A percentile compares a stretch with the other conserved stretches of the same genome.
phyloP scores from a whole-genome alignment of 331 rosid species.

The Malus hybrid region DNA sequence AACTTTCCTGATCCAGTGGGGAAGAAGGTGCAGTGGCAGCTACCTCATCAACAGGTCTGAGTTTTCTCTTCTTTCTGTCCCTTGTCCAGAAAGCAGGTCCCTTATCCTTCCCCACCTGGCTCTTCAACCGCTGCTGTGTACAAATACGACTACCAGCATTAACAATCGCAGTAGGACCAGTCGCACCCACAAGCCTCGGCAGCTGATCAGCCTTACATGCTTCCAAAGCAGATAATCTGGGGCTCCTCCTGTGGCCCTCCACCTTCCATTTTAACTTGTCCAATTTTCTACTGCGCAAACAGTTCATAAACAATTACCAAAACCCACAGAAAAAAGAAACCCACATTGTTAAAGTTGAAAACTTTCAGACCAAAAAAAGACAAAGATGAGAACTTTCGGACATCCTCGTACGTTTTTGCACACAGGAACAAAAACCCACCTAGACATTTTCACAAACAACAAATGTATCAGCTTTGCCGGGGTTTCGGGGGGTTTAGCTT shows the following conservation, averaged over 20 bases:
- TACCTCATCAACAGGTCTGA: slow-evolving; percentile 22
- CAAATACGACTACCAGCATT: neutral
- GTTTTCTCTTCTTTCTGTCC: slow-evolving; percentile 31
- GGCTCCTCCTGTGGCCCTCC: slow-evolving; percentile 54
- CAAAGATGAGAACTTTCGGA: neutral
- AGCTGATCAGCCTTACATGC: slow-evolving; percentile 8
- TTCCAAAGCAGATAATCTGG: slow-evolving; percentile 38
- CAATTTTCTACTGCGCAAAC: slow-evolving; percentile 16
- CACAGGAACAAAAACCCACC: slow-evolving; percentile 22
- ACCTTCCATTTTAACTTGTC: slow-evolving; percentile 19
- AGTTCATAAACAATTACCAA: neutral
- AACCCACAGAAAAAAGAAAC: neutral
- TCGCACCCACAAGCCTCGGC: neutral
- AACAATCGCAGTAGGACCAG: neutral
- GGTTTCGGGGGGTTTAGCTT: neutral
- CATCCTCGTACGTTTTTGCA: neutral
- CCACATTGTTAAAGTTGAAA: slow-evolving; percentile 8
- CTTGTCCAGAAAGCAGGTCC: slow-evolving; percentile 44
- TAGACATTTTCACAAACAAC: slow-evolving; percentile 32
- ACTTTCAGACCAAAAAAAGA: neutral
- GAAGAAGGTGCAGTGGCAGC: slow-evolving; percentile 9
- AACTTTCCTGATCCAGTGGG: slow-evolving; percentile 22
- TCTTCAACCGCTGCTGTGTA: neutral
- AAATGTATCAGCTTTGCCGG: no score
- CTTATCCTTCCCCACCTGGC: slow-evolving; percentile 1